phyloP scores from a whole-genome alignment of 2,329 filamentous ascomycete species.

The Cladosporium sp. region DNA sequence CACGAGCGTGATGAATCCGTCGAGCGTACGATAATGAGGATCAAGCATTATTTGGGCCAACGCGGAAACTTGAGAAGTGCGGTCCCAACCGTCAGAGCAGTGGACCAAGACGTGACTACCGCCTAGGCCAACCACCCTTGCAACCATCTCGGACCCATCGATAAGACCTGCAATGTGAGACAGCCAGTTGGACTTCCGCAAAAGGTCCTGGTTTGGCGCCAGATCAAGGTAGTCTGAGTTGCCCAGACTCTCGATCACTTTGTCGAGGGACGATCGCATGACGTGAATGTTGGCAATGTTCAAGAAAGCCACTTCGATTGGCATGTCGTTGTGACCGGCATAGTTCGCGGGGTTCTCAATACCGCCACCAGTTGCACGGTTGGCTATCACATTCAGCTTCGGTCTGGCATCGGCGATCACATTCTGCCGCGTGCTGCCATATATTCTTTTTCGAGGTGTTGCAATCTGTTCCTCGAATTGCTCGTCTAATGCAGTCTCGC shows the following conservation, averaged over 20 bases:
- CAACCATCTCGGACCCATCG: constrained; percentile 80
- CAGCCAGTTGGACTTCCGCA: constrained; percentile 85
- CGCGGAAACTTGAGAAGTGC: constrained; percentile 90
- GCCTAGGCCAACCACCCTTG: constrained; percentile 82
- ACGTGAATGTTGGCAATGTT: constrained; percentile 99
- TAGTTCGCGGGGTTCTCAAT: constrained; percentile 99
- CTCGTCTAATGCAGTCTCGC: constrained; percentile 25
- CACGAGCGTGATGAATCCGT: constrained; percentile 90
- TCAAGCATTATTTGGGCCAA: constrained; percentile 91
- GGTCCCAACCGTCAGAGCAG: constrained; percentile 98
- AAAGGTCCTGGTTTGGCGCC: constrained; percentile 75
- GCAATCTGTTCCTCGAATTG: constrained; percentile 19
- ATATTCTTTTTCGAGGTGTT: constrained; percentile 52
- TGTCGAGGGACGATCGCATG: constrained; percentile 88
- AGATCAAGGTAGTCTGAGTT: constrained; percentile 85
- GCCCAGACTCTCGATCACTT: constrained; percentile 85
- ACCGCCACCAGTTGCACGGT: constrained; percentile 88
- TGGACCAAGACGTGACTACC: constrained; percentile 96
- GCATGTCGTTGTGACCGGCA: constrained; percentile 68
- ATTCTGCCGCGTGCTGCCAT: constrained; percentile 90
- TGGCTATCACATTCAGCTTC: constrained; percentile 89
- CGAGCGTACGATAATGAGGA: constrained; percentile 89
- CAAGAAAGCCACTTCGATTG: constrained; percentile 71
- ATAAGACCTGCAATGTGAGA: constrained; percentile 84
- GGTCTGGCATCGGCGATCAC: constrained; percentile 94